These are phyloP conservation scores for Golubevia sp. DNA, from an alignment of 1,284 basidiomycete genomes.

Conservation along the genomic window DNA sequence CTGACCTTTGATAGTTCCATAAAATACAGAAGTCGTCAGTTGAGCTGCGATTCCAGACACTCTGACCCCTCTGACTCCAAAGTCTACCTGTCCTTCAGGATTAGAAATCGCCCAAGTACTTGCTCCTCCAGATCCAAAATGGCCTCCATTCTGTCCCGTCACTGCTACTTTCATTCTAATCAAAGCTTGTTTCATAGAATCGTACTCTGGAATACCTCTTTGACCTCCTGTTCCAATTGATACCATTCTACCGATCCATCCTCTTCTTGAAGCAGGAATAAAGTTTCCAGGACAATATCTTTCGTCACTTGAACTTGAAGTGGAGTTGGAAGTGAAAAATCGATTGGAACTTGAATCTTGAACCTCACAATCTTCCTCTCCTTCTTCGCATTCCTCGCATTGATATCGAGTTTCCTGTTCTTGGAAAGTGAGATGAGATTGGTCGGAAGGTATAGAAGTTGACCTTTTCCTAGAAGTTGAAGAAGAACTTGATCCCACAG, in stretches of 20 bases:
- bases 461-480: not conserved
- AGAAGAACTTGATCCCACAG: not conserved
- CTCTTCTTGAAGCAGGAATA: constrained; percentile 10
- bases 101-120: constrained; percentile 7
- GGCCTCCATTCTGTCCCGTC: constrained; percentile 25
- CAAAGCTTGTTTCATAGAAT: constrained; percentile 34
- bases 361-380: not conserved
- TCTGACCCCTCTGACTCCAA: constrained; percentile 25
- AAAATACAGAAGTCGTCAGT: constrained; percentile 23
- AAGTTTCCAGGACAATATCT: constrained; percentile 5
- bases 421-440: not conserved
- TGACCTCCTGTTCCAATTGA: constrained; percentile 25
- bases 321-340: not conserved
- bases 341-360: not conserved
- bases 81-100: constrained; percentile 20
- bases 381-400: not conserved
- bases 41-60: constrained; percentile 18
- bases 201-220: constrained; percentile 19
- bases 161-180: constrained; percentile 24
- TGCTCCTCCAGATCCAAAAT: constrained; percentile 13
- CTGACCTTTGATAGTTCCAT: constrained; percentile 9
- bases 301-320: not conserved
- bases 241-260: constrained; percentile 26
- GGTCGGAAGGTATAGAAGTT: not conserved
- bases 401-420: not conserved